Conservation (phyloP, 441 rosid species). For the Brassica hybrid region DNA sequence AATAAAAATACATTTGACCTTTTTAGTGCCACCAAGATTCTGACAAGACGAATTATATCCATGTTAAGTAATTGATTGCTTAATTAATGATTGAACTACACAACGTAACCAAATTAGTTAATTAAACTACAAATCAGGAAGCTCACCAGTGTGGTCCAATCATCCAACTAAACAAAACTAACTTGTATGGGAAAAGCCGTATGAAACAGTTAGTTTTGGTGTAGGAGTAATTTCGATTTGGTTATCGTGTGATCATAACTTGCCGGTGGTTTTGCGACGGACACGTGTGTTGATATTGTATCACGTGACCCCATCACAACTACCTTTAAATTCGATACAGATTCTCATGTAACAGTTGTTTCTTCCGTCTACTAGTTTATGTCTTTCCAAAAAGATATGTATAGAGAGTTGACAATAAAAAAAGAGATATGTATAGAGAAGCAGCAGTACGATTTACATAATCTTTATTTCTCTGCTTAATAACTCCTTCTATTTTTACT, state of each 20-base stretch:
- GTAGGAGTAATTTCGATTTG: neutral
- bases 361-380: slow-evolving; percentile 17
- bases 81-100: slow-evolving; percentile 5
- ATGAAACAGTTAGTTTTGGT: neutral
- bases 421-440: too few relatives aligned
- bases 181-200: neutral
- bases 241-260: slow-evolving; percentile 24
- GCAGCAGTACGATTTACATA: too few relatives aligned
- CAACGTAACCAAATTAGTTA: slow-evolving; percentile 29
- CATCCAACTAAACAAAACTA: slow-evolving; percentile 14
- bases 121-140: slow-evolving; percentile 33
- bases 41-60: slow-evolving; percentile 38
- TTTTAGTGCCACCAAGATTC: slow-evolving; percentile 17
- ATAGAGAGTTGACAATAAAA: too few relatives aligned
- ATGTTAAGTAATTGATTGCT: slow-evolving; percentile 17
- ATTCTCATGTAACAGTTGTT: slow-evolving; percentile 28
- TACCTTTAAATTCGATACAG: slow-evolving; percentile 22
- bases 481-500: too few relatives aligned
- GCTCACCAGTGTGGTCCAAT: slow-evolving; percentile 23
- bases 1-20: too few relatives aligned
- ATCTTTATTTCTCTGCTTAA: too few relatives aligned
- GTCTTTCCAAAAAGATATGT: slow-evolving; percentile 27
- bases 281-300: slow-evolving; percentile 28
- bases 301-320: slow-evolving; percentile 31
- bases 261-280: slow-evolving; percentile 31